Base-by-base conservation (phyloP, 2,329 filamentous ascomycete genomes). In the Cladophialophora carrionii region DNA sequence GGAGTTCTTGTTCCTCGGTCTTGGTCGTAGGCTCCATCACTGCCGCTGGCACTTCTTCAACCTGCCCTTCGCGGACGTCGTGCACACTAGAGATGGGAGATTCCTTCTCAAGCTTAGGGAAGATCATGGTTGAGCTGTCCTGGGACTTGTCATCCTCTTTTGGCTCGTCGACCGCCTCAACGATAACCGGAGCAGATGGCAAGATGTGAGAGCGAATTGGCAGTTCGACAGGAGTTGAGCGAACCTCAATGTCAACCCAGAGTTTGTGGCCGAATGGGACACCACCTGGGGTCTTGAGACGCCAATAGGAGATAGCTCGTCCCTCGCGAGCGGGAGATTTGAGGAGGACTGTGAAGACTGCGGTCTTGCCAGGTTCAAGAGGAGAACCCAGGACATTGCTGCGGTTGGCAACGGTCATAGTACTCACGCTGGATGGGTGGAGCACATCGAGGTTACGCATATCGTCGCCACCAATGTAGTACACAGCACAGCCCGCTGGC, bases 91-190 rank as follows among this genome's bases (percentile, higher is more conserved):
- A 84, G 53, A 87, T 83, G 1, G 93, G 92, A 9, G 92, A 96
- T 79, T 98, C 95, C 80, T 96, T 96, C 72, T 96, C 92, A 46
- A 98, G 85, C 78, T 90, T 96, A 66, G 95, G 95, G 85, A 98
- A 98, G 75, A 98, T 93, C 92, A 98, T 97, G 73, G 88, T 87
- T 67, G 80, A 76, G 32, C 75, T 72, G 48, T 76, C 72, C 57
- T 79, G 74, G 9, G 72, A 68, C 26, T 74, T 69, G 31, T 52
- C 65, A 10, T 72, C 75, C 61, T 78, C 75, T 53, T 74, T 71
- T 55, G 74, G 68, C 54, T 78, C 75, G n/a, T 76, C 71, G 34
- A 77, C 71, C 59, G 74, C 73, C 12, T 68, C 63, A 8, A 51
- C 34, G 32, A 58, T 57, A 17, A 57, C 66, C 62, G 63, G 54